Evolutionary conservation across 1,284 basidiomycete species (phyloP), one percentile per base, ranked within the genome.

Genomic region (Tilletiopsis washingtonensis): DNA sequence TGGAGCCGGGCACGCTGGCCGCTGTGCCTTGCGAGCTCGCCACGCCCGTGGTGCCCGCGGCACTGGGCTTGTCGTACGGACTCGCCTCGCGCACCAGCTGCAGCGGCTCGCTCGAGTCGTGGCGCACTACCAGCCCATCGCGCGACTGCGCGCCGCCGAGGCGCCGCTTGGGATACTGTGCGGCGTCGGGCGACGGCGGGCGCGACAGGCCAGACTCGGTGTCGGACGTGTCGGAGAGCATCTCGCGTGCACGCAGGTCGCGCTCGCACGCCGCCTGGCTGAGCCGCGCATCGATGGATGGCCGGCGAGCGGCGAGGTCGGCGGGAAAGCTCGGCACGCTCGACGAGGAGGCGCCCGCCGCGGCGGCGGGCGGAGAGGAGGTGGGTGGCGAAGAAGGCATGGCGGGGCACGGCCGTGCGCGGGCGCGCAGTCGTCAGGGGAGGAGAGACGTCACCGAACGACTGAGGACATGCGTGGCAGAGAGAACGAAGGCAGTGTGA

Each of bases 181-280:
- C 51, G 45, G 57, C 54, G 40, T 65, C 63, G 17, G 64, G 64
- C 11, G 63, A 63, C 11, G 64, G 64, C 11, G 64, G 64, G 27
- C 64, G 54, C 12, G 64, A 67, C 41, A 67, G 53, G 45, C 64
- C 64, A 44, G 63, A 65, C 34, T 67, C 64, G 21, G 64, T 67
- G 39, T 67, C 64, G 44, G 54, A 59, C 9, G 9, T 34, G 42
- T 67, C 64, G 37, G 57, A 59, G 14, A 63, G 49, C 27, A 64
- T 41, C 21, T 66, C 64, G 47, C 58, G 53, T 1, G 64, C 64
- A n/a, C 56, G 55, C 12, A 59, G 49, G 43, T 66, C 64, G 14
- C 64, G 59, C 43, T 66, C 61, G 40, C 46, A 11, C 5, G 37
- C 61, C 54, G 47, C 53, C 43, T 27, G 58, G n/a, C n/a, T n/a